These are phyloP conservation scores for Simmondsia chinensis DNA, from an alignment of 148 eudicot genomes.

Conservation along the genomic window DNA sequence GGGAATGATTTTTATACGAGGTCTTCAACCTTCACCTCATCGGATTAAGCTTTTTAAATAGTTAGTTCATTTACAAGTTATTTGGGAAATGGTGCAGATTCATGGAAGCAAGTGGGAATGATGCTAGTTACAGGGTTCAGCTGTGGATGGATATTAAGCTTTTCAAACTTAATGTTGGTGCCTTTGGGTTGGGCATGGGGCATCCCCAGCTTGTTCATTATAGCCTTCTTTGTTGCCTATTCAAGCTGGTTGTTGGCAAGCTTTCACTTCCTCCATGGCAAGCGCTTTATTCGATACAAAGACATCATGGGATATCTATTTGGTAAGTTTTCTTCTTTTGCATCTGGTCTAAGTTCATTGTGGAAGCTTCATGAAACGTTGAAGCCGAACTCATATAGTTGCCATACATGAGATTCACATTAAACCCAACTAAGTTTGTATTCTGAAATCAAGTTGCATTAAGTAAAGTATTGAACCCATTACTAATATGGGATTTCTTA, in stretches of 20 bases:
- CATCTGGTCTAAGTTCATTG: too few relatives aligned
- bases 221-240: conserved; percentile 34
- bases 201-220: conserved; percentile 23
- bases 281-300: conserved; percentile 51
- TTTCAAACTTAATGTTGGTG: conserved; percentile 42
- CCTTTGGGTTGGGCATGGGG: conserved; percentile 61
- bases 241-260: conserved; percentile 49
- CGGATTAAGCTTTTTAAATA: background rate
- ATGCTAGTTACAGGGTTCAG: conserved; percentile 41
- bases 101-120: conserved; percentile 55
- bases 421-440: too few relatives aligned
- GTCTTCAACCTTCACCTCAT: background rate
- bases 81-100: conserved; percentile 24
- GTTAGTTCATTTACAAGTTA: background rate
- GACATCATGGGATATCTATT: conserved; percentile 48
- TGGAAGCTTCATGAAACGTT: too few relatives aligned
- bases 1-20: background rate
- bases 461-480: too few relatives aligned
- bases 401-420: too few relatives aligned
- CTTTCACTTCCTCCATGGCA: conserved; percentile 48
- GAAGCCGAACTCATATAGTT: too few relatives aligned
- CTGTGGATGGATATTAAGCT: conserved; percentile 54
- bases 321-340: conserved; percentile 21
- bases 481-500: too few relatives aligned
- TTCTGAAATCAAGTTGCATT: too few relatives aligned